Conservation (phyloP, 768 basidiomycete genomes). For the Amanita thiersii region DNA sequence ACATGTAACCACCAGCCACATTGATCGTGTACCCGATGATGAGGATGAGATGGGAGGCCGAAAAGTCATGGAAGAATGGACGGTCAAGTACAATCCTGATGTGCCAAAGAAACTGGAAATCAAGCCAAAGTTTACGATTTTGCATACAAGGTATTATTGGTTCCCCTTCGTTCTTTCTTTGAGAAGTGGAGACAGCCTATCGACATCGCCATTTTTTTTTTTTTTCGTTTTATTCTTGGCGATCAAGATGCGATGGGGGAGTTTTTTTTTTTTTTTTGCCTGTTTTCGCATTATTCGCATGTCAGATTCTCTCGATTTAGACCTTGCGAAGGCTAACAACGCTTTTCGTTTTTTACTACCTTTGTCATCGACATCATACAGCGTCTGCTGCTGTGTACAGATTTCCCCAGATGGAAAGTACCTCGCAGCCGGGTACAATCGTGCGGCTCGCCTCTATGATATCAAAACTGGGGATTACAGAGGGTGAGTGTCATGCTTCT, state of each 20-base stretch:
- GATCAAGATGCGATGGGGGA: no score
- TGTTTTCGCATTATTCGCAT: no score
- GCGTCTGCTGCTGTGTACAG: conserved; percentile 79
- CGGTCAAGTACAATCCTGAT: conserved; percentile 75
- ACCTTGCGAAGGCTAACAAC: not conserved
- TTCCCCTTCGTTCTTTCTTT: not conserved
- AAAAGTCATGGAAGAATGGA: no score
- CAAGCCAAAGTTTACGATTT: conserved; percentile 66
- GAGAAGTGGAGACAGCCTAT: conserved; percentile 5
- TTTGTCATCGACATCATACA: conserved; percentile 15
- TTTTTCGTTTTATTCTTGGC: no score
- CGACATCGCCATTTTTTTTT: conserved; percentile 10
- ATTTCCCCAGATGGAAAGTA: conserved; percentile 92
- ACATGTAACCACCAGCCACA: no score
- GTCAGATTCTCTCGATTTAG: no score
- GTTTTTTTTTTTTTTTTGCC: no score
- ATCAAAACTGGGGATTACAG: conserved; percentile 81
- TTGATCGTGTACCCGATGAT: no score
- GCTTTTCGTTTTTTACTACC: not conserved
- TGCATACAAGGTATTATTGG: conserved; percentile 68
- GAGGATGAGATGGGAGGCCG: no score
- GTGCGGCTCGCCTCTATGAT: conserved; percentile 93
- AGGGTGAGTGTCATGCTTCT: conserved; percentile 47
- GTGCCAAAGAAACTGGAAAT: conserved; percentile 69
- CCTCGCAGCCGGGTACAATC: conserved; percentile 89